Base-by-base conservation (phyloP, 495 filamentous ascomycete species). In the Talaromyces liani region DNA sequence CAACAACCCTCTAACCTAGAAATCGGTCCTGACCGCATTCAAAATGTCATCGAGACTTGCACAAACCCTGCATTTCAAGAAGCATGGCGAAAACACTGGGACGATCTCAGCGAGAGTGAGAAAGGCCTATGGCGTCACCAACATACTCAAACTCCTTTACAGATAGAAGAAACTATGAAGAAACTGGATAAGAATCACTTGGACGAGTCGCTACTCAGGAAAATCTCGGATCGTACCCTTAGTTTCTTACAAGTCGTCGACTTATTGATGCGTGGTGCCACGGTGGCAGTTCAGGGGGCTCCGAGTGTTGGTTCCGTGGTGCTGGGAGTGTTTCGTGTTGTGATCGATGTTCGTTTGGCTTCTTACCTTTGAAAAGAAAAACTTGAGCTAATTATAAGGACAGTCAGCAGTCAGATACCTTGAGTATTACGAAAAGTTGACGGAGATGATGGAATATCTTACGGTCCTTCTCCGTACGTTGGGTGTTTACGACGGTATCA, bases 381-480 rank as follows among this genome's bases (percentile, higher is more conserved):
- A 14, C 12, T n/a, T 36, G 8, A 16, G 18, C 34, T 58, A 16
- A 63, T 27, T 8, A 12, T 18, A 6, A n/a, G 12, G 14, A 56
- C 36, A 63, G 47, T 54, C 41, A 3, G 59, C 59, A 20, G 20
- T 61, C 16, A 61, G 31, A 36, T 63, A 63, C 7, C 36, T 55
- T 39, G 54, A 63, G 31, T 63, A 55, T 29, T 63, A 55, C 25
- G 61, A 55, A 18, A 55, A 58, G 47, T 34, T 55, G 27, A 58
- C 24, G 4, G n/a, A 55, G 5, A 63, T 63, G 54, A 18, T 63
- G 29, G 61, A 63, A 36, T 10, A 24, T 2, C 61, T 63, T 34
- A 47, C 29, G 6, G 36, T 12, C 14, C 36, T 16, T 41, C 36
- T 41, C 4, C 36, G 36, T 41, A 41, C 36, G 9, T 41, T 41